These are phyloP conservation scores for Hypoxylon subgilvum DNA, from an alignment of 495 filamentous ascomycete species.

Conservation along the genomic window DNA sequence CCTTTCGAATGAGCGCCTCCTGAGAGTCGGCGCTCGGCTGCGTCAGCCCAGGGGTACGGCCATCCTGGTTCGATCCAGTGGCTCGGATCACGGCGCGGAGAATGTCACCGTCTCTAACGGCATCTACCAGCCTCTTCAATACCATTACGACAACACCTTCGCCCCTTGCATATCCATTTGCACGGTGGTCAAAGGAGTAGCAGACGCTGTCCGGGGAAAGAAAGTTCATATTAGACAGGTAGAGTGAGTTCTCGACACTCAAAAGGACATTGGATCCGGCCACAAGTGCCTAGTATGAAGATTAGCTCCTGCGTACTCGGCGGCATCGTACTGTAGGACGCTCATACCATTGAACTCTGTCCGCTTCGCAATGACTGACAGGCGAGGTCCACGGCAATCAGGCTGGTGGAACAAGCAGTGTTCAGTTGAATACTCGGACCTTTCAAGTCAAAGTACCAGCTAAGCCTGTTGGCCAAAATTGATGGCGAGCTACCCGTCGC, in stretches of 20 bases:
- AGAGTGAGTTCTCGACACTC: conserved; percentile 53
- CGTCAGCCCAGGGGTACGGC: conserved; percentile 57
- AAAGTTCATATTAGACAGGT: conserved; percentile 40
- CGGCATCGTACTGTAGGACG: too few relatives aligned
- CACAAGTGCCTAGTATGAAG: conserved; percentile 49
- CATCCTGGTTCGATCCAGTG: conserved; percentile 60
- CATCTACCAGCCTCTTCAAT: conserved; percentile 61
- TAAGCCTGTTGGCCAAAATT: conserved; percentile 60
- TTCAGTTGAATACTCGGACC: conserved; percentile 68
- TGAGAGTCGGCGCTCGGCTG: conserved; percentile 59
- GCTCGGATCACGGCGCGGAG: conserved; percentile 66
- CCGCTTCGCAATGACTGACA: conserved; percentile 71
- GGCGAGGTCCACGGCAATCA: conserved; percentile 64
- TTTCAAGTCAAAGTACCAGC: conserved; percentile 54
- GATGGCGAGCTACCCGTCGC: conserved; percentile 43
- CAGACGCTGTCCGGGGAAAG: conserved; percentile 51
- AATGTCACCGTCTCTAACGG: conserved; percentile 53
- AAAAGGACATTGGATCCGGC: conserved; percentile 58
- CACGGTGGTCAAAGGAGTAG: conserved; percentile 62
- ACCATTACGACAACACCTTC: conserved; percentile 62
- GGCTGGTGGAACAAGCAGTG: conserved; percentile 79
- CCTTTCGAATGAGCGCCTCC: conserved; percentile 52
- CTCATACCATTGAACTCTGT: too few relatives aligned
- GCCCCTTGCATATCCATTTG: conserved; percentile 67
- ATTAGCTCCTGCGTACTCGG: conserved; percentile 18